Conservation (phyloP, 441 rosid genomes). For the Jatropha multifida region DNA sequence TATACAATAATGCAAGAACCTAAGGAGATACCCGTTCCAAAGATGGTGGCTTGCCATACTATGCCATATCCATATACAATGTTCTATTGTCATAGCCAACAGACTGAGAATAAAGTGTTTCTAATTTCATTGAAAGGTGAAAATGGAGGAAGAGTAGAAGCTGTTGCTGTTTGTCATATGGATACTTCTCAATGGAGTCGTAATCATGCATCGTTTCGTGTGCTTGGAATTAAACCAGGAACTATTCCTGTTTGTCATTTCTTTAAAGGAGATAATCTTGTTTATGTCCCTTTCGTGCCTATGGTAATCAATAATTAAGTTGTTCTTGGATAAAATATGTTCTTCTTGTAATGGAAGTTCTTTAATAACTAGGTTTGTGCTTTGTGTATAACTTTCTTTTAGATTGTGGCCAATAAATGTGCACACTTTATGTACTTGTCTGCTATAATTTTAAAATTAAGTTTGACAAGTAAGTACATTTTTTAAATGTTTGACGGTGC, state of each 20-base stretch:
- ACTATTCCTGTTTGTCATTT: constrained; percentile 65
- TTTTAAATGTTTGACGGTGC: too few species aligned
- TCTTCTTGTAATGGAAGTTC: too few species aligned
- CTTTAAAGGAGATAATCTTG: constrained; percentile 55
- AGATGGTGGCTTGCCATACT: constrained; percentile 58
- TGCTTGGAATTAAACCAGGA: constrained; percentile 47
- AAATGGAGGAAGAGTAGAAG: constrained; percentile 46
- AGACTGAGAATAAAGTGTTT: constrained; percentile 41
- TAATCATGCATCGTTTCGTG: constrained; percentile 56
- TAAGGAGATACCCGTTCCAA: constrained; percentile 33
- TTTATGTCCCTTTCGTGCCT: constrained; percentile 35
- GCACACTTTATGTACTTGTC: background rate
- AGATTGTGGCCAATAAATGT: background rate
- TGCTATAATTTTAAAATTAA: too few species aligned
- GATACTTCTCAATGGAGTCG: constrained; percentile 64
- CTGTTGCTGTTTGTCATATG: constrained; percentile 68
- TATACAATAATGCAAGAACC: constrained; percentile 37
- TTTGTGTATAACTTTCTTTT: background rate
- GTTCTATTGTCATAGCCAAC: constrained; percentile 68
- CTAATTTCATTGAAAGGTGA: constrained; percentile 41
- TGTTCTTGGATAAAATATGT: too few species aligned
- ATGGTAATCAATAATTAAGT: background rate
- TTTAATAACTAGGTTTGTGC: background rate
- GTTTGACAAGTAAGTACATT: too few species aligned
- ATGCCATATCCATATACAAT: constrained; percentile 68